Evolutionary conservation across 1,284 basidiomycete species (phyloP).

Genomic region (Ceratobasidium sp.): DNA sequence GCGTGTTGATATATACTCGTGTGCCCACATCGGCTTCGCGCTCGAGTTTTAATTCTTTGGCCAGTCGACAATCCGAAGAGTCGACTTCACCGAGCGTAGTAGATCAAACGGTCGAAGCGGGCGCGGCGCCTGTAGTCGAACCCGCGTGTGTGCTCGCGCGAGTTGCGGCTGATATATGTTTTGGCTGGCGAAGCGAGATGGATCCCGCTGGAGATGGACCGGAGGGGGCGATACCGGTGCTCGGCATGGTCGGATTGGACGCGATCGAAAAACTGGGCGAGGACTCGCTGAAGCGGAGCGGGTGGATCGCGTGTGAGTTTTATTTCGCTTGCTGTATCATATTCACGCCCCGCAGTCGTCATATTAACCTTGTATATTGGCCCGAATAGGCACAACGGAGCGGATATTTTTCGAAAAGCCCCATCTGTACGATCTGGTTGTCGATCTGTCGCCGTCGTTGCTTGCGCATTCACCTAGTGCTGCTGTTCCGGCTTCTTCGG

Average conservation of each 20-base stretch:
- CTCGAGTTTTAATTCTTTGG: conserved; percentile 18
- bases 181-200: conserved; percentile 66
- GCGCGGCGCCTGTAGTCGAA: conserved; percentile 74
- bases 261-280: conserved; percentile 73
- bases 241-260: conserved; percentile 81
- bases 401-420: conserved; percentile 84
- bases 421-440: conserved; percentile 78
- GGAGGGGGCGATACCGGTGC: conserved; percentile 58
- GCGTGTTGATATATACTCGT: conserved; percentile 80
- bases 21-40: conserved; percentile 32
- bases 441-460: conserved; percentile 68
- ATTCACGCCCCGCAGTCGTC: not conserved
- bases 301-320: conserved; percentile 80
- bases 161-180: conserved; percentile 78
- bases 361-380: not conserved
- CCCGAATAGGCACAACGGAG: conserved; percentile 74
- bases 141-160: conserved; percentile 81
- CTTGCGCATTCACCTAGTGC: conserved; percentile 42
- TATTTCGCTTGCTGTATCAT: not conserved
- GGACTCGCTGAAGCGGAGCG: conserved; percentile 70
- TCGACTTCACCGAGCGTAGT: not conserved
- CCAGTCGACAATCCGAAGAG: conserved; percentile 11
- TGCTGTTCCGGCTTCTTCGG: conserved; percentile 63
- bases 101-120: conserved; percentile 38
- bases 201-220: conserved; percentile 24